A percentile compares a stretch with the other conserved stretches of the same genome.
Evolutionary conservation across 306 rosid genomes (phyloP).

Genomic region (Fagus sylvatica): DNA sequence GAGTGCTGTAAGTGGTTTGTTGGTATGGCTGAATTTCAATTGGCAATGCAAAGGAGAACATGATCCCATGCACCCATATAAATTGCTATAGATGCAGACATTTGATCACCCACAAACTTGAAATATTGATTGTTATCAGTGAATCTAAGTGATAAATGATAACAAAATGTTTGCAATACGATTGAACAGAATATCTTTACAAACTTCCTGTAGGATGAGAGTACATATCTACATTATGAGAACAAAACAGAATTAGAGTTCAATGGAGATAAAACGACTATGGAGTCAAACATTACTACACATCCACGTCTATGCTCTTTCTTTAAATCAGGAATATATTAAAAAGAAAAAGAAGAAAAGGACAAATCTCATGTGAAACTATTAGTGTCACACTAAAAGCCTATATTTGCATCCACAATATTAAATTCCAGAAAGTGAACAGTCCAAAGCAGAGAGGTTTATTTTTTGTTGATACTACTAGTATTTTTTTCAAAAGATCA

Average conservation of each 20-base stretch:
- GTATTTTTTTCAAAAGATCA: background rate
- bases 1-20: slow-evolving; percentile 70
- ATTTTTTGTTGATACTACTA: background rate
- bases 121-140: slow-evolving; percentile 83
- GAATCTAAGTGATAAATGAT: slow-evolving; percentile 78
- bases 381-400: background rate
- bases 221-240: slow-evolving; percentile 64
- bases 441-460: background rate
- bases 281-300: background rate
- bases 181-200: slow-evolving; percentile 81
- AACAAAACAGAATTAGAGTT: slow-evolving; percentile 21
- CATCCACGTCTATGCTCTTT: background rate
- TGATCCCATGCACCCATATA: slow-evolving; percentile 95
- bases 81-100: slow-evolving; percentile 75
- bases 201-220: slow-evolving; percentile 72
- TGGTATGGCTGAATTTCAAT: slow-evolving; percentile 66
- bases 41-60: slow-evolving; percentile 87
- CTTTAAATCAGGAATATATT: background rate
- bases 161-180: slow-evolving; percentile 60
- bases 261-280: background rate
- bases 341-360: background rate
- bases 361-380: background rate
- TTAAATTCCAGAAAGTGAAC: background rate
- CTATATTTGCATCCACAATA: background rate
- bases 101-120: slow-evolving; percentile 84